Conservation (phyloP, 257 asterid species). For the Salvia splendens region DNA sequence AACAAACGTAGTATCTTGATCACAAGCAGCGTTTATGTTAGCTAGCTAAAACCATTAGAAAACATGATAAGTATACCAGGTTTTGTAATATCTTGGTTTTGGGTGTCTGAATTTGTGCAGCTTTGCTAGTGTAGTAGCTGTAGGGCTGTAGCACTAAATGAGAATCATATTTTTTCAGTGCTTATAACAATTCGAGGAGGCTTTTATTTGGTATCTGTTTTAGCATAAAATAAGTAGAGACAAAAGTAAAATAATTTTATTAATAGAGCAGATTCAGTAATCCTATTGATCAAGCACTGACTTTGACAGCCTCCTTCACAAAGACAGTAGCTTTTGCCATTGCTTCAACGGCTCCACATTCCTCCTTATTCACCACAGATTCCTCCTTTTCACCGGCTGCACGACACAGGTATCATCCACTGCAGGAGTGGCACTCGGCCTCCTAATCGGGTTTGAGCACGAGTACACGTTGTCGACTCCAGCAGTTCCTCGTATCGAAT, state of each 20-base stretch:
- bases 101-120: slow-evolving; percentile 26
- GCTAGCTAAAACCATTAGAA: background rate
- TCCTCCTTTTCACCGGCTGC: no score
- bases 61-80: slow-evolving; percentile 19
- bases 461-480: slow-evolving; percentile 10
- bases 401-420: no score
- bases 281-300: no score
- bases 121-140: slow-evolving; percentile 26
- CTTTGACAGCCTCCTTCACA: no score
- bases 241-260: no score
- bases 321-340: no score
- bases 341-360: no score
- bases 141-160: slow-evolving; percentile 18
- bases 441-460: slow-evolving; percentile 9
- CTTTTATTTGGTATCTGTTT: no score
- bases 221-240: no score
- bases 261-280: no score
- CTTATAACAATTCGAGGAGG: background rate
- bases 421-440: background rate
- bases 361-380: no score
- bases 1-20: slow-evolving; percentile 32
- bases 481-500: slow-evolving; percentile 12
- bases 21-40: background rate
- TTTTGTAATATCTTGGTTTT: slow-evolving; percentile 26
- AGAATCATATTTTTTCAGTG: slow-evolving; percentile 18